A percentile compares a stretch with the other conserved stretches of the same genome.
Conservation (phyloP, 1,284 basidiomycete genomes). For the Apiotrichum gamsii region DNA sequence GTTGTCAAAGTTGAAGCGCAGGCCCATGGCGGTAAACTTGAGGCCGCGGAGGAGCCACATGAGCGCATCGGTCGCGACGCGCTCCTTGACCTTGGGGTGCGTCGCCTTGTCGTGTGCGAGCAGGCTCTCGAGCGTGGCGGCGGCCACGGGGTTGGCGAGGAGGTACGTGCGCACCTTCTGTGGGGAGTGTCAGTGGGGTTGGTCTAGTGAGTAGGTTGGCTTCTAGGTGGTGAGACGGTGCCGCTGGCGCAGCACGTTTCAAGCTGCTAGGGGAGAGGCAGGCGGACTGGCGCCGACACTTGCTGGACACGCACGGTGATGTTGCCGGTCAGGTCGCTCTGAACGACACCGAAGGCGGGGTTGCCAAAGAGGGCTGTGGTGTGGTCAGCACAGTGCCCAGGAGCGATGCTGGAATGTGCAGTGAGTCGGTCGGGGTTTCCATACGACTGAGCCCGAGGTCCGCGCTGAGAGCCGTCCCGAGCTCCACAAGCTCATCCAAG, state of each 20-base stretch:
- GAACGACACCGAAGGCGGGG: conserved; percentile 76
- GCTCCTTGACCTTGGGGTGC: conserved; percentile 62
- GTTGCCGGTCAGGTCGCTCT: conserved; percentile 86
- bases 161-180: conserved; percentile 87
- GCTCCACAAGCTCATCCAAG: no score
- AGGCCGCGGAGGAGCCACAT: conserved; percentile 89
- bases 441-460: no score
- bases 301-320: conserved; percentile 61
- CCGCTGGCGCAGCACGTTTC: not conserved
- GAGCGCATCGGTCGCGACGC: conserved; percentile 74
- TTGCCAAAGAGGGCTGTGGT: conserved; percentile 76
- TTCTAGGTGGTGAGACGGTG: no score
- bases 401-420: no score
- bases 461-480: no score
- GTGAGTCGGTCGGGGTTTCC: not conserved
- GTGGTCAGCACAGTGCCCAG: no score
- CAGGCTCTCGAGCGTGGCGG: conserved; percentile 75
- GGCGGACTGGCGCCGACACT: no score
- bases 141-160: conserved; percentile 58
- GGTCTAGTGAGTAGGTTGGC: no score
- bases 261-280: not conserved
- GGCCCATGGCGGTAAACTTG: conserved; percentile 80
- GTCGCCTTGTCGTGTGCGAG: conserved; percentile 71
- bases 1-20: conserved; percentile 67
- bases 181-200: conserved; percentile 2